Evolutionary conservation across 371 early-diverging fungal species (phyloP).

Genomic region (Fennellomyces sp.): DNA sequence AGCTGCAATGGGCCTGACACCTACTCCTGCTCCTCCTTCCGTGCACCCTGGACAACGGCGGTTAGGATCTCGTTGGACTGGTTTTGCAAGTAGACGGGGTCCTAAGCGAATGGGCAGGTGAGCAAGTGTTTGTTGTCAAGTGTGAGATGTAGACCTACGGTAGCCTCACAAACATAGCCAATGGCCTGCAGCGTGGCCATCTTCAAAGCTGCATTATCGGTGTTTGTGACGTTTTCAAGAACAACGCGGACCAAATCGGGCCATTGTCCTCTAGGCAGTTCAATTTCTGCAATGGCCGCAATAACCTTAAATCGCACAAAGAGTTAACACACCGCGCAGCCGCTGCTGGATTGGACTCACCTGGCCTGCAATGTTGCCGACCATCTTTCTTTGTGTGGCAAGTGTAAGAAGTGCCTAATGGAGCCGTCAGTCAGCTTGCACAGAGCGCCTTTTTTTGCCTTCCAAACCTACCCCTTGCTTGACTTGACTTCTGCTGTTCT

Average conservation of each 20-base stretch:
- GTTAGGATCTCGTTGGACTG: slow-evolving; percentile 90
- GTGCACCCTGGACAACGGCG: slow-evolving; percentile 91
- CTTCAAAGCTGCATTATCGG: slow-evolving; percentile 65
- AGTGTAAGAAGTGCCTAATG: slow-evolving; percentile 71
- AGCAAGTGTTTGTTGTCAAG: neutral
- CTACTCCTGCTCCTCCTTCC: slow-evolving; percentile 82
- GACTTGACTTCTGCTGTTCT: slow-evolving; percentile 47
- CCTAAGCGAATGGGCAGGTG: slow-evolving; percentile 39
- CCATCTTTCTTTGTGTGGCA: slow-evolving; percentile 61
- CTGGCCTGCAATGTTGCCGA: slow-evolving; percentile 80
- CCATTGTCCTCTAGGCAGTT: slow-evolving; percentile 87
- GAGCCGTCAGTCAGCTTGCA: neutral
- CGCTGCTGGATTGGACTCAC: slow-evolving; percentile 19
- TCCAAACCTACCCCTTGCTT: slow-evolving; percentile 54
- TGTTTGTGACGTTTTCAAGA: slow-evolving; percentile 69
- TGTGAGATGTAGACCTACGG: slow-evolving; percentile 73
- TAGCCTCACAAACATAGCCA: slow-evolving; percentile 90
- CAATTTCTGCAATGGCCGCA: slow-evolving; percentile 91
- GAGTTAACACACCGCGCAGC: neutral
- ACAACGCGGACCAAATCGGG: slow-evolving; percentile 79
- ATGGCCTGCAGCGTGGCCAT: slow-evolving; percentile 84
- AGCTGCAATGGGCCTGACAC: neutral
- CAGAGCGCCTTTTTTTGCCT: too few species aligned
- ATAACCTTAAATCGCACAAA: slow-evolving; percentile 63
- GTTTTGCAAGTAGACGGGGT: slow-evolving; percentile 71